Evolutionary conservation across 768 basidiomycete genomes (phyloP), one percentile per base, ranked within the genome.

Genomic region (Daedaleopsis nitida): DNA sequence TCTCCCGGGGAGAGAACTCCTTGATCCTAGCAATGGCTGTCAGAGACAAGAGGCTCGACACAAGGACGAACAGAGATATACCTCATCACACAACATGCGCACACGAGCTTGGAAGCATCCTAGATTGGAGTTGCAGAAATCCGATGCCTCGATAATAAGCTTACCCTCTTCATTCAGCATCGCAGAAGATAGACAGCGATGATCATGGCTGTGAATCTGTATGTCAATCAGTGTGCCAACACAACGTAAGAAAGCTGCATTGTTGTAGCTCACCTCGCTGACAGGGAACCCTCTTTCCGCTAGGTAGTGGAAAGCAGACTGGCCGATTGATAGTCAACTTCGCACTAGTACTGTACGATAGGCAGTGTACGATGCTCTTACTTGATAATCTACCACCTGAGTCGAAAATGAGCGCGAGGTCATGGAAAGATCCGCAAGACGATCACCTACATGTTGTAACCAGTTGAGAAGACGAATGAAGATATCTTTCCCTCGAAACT

Each of bases 361-460:
- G n/a, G n/a, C n/a, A n/a, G n/a, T n/a, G n/a, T n/a, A 51, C 42
- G 44, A 9, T 9, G 24, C 7, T 23, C 19, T 19, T 38, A 50
- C 59, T 27, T 60, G 59, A 24, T 60, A 60, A 32, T 60, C 59
- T 5, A 60, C 27, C 13, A 60, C n/a, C 59, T 60, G 37, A 32
- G 8, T 16, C 19, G 6, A 2, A 44, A 5, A 4, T 45, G 2
- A 52, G 58, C 11, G 13, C 14, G 37, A 52, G 44, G 23, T 11
- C n/a, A n/a, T n/a, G n/a, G n/a, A 37, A 38, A 38, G 38, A 43
- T n/a, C 11, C 32, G 16, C 39, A 19, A 35, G 7, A 51, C 16
- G 34, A 5, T 27, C 32, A 38, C 61, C 48, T 9, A 62, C 61
- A 23, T 52, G 54, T n/a, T 62, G 56, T 12, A 62, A 37, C 61